phyloP scores from a whole-genome alignment of 1,284 basidiomycete species.

The Microbotryum saponariae region DNA sequence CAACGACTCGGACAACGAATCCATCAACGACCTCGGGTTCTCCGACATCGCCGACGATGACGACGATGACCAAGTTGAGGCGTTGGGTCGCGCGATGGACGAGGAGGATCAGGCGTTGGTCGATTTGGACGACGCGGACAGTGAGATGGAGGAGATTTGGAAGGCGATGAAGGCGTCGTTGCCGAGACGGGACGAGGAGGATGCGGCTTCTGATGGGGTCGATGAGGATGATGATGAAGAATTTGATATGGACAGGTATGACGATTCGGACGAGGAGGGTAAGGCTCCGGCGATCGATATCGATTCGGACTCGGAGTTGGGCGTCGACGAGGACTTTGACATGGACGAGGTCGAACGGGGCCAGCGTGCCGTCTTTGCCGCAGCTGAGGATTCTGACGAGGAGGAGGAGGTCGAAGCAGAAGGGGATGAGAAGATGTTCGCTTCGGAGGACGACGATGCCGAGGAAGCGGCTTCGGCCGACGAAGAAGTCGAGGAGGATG shows the following conservation, averaged over 20 bases:
- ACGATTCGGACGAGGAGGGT: constrained; percentile 61
- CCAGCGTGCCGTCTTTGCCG: neutral
- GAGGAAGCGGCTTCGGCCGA: constrained; percentile 22
- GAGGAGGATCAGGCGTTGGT: neutral
- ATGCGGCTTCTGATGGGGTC: constrained; percentile 49
- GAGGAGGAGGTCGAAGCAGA: neutral
- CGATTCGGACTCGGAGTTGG: constrained; percentile 29
- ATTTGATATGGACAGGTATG: constrained; percentile 60
- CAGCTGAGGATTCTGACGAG: neutral
- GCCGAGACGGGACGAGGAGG: constrained; percentile 40
- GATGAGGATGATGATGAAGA: constrained; percentile 54
- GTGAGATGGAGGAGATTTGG: constrained; percentile 43
- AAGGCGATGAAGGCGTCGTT: constrained; percentile 44
- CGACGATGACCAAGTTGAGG: constrained; percentile 40
- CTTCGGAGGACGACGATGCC: neutral
- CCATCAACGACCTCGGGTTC: constrained; percentile 22
- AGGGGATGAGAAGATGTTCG: constrained; percentile 1
- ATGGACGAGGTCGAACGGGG: constrained; percentile 29
- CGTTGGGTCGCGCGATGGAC: constrained; percentile 23
- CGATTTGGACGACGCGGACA: constrained; percentile 18
- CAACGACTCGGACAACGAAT: constrained; percentile 10
- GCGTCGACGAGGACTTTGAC: constrained; percentile 23
- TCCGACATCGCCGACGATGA: constrained; percentile 36
- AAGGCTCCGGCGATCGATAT: constrained; percentile 39
- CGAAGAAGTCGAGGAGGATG: constrained; percentile 9